Percentiles rank a stretch among this genome's conserved stretches.
These are phyloP conservation scores for Chloris gayana DNA, from an alignment of 176 grass and related monocot genomes.

Conservation along the genomic window DNA sequence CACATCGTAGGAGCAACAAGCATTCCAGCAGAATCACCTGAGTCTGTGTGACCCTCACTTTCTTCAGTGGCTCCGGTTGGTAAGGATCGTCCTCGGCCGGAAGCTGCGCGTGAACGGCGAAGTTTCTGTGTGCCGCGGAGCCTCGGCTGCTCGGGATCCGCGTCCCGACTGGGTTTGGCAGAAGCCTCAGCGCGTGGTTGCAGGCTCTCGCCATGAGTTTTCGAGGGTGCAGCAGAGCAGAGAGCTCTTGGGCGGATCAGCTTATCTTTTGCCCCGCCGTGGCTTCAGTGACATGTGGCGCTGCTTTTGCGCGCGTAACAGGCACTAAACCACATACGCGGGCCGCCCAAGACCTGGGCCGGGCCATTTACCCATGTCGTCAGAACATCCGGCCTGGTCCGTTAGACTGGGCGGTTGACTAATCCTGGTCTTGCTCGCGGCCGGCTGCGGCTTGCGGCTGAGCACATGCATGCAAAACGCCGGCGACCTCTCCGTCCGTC, in stretches of 20 bases:
- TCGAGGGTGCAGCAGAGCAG: not conserved
- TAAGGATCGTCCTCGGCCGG: not conserved
- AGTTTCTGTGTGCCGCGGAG: not conserved
- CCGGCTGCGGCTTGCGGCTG: not conserved
- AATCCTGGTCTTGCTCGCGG: no score
- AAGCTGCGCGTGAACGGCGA: conserved; percentile 34
- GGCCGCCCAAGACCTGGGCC: not conserved
- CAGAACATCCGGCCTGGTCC: no score
- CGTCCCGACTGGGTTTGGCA: conserved; percentile 19
- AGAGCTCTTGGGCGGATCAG: conserved; percentile 17
- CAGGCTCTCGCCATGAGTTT: conserved; percentile 39
- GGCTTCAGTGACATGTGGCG: conserved; percentile 36
- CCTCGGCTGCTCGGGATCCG: conserved; percentile 10
- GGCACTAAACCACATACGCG: not conserved
- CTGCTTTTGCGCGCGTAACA: conserved; percentile 2
- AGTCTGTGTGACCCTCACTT: conserved; percentile 23
- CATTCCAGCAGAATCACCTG: not conserved
- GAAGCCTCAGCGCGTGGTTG: conserved; percentile 31
- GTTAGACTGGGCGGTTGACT: no score
- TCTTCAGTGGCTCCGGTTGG: not conserved
- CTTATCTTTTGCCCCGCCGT: conserved; percentile 42
- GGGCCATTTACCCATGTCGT: not conserved
- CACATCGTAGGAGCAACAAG: not conserved
- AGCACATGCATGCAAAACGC: not conserved
- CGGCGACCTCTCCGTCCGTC: not conserved